Conservation (phyloP, 257 asterid genomes). For the Phtheirospermum japonicum region DNA sequence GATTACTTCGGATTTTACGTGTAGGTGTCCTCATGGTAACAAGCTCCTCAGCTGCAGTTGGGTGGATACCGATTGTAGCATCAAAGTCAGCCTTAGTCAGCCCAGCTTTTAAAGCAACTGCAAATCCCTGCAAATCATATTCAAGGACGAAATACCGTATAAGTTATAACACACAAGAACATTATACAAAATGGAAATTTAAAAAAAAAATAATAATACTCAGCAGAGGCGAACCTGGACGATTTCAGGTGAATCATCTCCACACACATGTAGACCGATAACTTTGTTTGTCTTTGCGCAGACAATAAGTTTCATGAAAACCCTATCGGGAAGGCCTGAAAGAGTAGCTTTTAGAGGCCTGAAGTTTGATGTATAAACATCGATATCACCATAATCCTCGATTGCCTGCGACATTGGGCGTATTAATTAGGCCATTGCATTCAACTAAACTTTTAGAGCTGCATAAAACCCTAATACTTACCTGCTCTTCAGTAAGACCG, state of each 20-base stretch:
- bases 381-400: constrained; percentile 71
- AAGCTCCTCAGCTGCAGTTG: constrained; percentile 95
- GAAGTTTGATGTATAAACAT: constrained; percentile 79
- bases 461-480: constrained; percentile 25
- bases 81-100: constrained; percentile 89
- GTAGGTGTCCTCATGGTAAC: constrained; percentile 97
- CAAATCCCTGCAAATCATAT: constrained; percentile 69
- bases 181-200: constrained; percentile 8
- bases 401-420: constrained; percentile 49
- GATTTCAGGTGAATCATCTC: constrained; percentile 91
- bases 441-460: constrained; percentile 20
- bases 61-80: constrained; percentile 89
- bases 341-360: constrained; percentile 94
- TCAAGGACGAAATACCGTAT: constrained; percentile 4
- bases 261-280: constrained; percentile 91
- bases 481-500: constrained; percentile 95
- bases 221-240: constrained; percentile 58
- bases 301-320: constrained; percentile 83
- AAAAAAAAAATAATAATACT: background rate
- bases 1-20: constrained; percentile 61
- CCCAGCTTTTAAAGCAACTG: constrained; percentile 94
- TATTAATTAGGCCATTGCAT: constrained; percentile 17
- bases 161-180: background rate
- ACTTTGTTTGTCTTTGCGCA: constrained; percentile 79
- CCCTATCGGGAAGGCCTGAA: constrained; percentile 91